These are phyloP conservation scores for Coemansia brasiliensis DNA, from an alignment of 192 early-diverging fungal genomes.

Conservation along the genomic window DNA sequence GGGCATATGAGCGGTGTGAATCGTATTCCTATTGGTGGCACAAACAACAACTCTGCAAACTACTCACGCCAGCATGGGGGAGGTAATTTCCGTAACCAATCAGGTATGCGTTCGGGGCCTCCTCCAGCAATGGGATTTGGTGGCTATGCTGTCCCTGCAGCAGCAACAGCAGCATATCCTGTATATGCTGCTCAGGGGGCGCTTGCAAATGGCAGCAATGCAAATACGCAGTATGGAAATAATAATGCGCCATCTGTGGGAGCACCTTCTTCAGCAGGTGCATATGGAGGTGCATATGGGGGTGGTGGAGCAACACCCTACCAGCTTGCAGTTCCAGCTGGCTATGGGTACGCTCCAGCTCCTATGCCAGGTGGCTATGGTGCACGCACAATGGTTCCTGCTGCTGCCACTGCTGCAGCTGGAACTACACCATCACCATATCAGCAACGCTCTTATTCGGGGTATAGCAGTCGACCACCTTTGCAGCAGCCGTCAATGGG, in stretches of 20 bases:
- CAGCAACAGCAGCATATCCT: conserved; percentile 18
- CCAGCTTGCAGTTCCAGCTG: conserved; percentile 25
- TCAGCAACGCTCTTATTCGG: conserved; percentile 18
- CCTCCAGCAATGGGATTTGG: conserved; percentile 27
- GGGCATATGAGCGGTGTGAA: conserved; percentile 27
- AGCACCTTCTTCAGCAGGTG: conserved; percentile 7
- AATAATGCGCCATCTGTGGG: not conserved
- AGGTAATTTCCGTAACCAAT: conserved; percentile 20
- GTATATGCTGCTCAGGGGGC: conserved; percentile 30
- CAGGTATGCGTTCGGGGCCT: conserved; percentile 4
- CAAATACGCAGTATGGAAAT: conserved; percentile 20
- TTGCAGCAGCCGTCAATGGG: conserved; percentile 20
- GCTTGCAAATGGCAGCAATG: conserved; percentile 11
- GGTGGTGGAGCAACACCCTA: conserved; percentile 25
- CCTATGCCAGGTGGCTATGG: conserved; percentile 29
- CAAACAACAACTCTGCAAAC: not conserved
- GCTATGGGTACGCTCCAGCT: conserved; percentile 32
- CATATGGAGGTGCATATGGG: conserved; percentile 23
- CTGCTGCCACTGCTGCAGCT: conserved; percentile 2
- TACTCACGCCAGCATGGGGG: conserved; percentile 13
- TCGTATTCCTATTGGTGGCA: conserved; percentile 31
- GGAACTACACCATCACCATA: conserved; percentile 3
- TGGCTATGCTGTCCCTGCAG: conserved; percentile 32
- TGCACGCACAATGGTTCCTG: conserved; percentile 12
- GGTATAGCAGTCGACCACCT: conserved; percentile 17